Percentiles rank a stretch among this genome's conserved stretches.
Evolutionary conservation across 2,329 filamentous ascomycete genomes (phyloP).

Genomic region (Trichoderma simmonsii): DNA sequence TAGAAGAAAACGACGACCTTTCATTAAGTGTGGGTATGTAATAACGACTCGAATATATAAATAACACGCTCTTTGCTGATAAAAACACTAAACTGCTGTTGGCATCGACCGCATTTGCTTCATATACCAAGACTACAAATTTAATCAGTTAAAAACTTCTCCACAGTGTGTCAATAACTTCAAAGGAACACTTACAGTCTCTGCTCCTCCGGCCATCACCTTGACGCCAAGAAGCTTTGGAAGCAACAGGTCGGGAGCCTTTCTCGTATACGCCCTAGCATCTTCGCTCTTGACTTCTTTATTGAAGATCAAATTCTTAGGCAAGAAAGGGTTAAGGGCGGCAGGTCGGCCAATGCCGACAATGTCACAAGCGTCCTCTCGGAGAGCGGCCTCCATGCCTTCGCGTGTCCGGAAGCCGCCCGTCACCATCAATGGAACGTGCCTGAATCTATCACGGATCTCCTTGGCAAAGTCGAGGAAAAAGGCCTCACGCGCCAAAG

Average conservation of each 20-base stretch:
- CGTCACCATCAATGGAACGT: constrained; percentile 53
- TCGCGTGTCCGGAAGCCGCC: constrained; percentile 57
- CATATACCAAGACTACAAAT: not conserved
- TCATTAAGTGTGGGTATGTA: not conserved
- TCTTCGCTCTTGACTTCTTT: constrained; percentile 33
- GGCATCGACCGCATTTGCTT: not conserved
- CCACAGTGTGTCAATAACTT: not conserved
- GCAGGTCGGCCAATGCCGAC: constrained; percentile 42
- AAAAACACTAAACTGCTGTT: not conserved
- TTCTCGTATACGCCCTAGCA: constrained; percentile 31
- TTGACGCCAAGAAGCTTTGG: constrained; percentile 24
- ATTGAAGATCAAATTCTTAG: constrained; percentile 36
- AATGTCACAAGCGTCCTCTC: constrained; percentile 39
- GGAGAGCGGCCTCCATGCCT: constrained; percentile 42
- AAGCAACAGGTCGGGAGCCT: constrained; percentile 25
- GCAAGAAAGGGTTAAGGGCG: constrained; percentile 36
- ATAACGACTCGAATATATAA: not conserved
- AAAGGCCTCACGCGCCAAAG: constrained; percentile 60
- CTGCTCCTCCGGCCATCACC: constrained; percentile 18
- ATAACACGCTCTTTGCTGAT: not conserved
- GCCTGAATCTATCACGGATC: constrained; percentile 40
- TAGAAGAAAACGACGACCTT: not conserved
- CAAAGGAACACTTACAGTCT: constrained; percentile 18
- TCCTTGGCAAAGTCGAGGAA: constrained; percentile 63
- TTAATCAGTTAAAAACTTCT: not conserved